Conservation (phyloP, 192 early-diverging fungal genomes). For the Backusella macrospora region DNA sequence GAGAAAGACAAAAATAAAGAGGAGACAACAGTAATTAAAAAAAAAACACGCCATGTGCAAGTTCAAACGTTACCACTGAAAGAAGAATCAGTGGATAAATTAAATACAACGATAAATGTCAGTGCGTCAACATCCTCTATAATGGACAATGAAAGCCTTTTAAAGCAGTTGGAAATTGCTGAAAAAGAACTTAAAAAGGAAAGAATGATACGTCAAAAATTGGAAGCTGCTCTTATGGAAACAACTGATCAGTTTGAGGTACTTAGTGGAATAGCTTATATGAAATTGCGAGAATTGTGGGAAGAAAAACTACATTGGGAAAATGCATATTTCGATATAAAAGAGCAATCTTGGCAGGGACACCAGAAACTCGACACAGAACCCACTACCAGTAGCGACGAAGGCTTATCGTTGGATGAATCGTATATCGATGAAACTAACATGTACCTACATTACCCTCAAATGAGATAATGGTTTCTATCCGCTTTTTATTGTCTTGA, state of each 20-base stretch:
- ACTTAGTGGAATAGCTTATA: constrained; percentile 50
- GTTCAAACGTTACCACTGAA: constrained; percentile 30
- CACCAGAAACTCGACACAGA: not conserved
- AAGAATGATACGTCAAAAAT: constrained; percentile 21
- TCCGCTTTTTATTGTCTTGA: not conserved
- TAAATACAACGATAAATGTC: not conserved
- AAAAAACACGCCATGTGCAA: constrained; percentile 36
- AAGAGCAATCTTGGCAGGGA: constrained; percentile 15
- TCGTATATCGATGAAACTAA: not conserved
- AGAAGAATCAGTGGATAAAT: not conserved
- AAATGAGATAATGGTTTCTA: not conserved
- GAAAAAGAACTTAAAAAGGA: constrained; percentile 24
- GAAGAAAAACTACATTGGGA: constrained; percentile 43
- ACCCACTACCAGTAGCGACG: not conserved
- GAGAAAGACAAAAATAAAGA: not conserved
- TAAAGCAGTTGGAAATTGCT: not conserved
- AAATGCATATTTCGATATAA: constrained; percentile 29
- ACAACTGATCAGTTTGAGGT: constrained; percentile 51
- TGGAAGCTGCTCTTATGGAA: constrained; percentile 49
- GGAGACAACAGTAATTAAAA: not conserved
- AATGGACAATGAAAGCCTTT: not conserved
- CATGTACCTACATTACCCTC: not conserved
- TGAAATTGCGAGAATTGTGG: constrained; percentile 52
- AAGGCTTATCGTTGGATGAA: constrained; percentile 5
- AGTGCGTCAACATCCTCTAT: not conserved